A percentile compares a stretch with the other conserved stretches of the same genome.
Evolutionary conservation across 768 basidiomycete genomes (phyloP).

Genomic region (Termitomyces sp.): DNA sequence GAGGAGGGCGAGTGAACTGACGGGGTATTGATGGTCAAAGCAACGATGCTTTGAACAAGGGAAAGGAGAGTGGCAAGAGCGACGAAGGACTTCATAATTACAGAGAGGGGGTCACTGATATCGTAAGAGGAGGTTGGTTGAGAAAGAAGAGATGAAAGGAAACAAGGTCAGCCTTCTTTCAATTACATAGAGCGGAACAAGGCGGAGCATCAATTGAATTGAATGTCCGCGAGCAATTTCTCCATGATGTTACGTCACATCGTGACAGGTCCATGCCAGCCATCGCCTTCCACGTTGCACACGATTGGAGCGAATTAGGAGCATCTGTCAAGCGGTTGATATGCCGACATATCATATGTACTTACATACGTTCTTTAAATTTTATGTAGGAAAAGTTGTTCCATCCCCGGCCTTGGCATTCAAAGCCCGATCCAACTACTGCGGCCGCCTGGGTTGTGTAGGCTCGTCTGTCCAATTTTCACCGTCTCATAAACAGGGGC

Average conservation of each 20-base stretch:
- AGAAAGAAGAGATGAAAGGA: conserved; percentile 4
- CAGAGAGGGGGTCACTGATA: conserved; percentile 7
- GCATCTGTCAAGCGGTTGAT: conserved; percentile 1
- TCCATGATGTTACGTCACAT: background rate
- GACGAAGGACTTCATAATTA: conserved; percentile 34
- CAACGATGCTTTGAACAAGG: conserved; percentile 29
- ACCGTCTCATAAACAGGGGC: conserved; percentile 41
- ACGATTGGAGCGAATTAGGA: background rate
- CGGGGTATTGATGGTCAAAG: conserved; percentile 65
- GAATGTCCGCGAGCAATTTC: conserved; percentile 7
- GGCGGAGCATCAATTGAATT: conserved; percentile 16
- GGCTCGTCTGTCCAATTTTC: conserved; percentile 90
- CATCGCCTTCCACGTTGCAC: background rate
- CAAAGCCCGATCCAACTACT: conserved; percentile 90
- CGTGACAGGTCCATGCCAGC: background rate
- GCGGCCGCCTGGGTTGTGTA: conserved; percentile 88
- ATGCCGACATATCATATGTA: background rate
- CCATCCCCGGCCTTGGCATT: background rate
- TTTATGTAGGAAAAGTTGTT: background rate
- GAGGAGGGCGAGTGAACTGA: conserved; percentile 16
- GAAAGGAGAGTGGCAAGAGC: conserved; percentile 28
- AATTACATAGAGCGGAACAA: conserved; percentile 11
- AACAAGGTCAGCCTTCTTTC: background rate
- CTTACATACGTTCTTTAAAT: background rate
- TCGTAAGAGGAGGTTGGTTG: conserved; percentile 2